Conservation (phyloP, 1,139 yeast genomes). For the Pneumocystis wakefieldiae region DNA sequence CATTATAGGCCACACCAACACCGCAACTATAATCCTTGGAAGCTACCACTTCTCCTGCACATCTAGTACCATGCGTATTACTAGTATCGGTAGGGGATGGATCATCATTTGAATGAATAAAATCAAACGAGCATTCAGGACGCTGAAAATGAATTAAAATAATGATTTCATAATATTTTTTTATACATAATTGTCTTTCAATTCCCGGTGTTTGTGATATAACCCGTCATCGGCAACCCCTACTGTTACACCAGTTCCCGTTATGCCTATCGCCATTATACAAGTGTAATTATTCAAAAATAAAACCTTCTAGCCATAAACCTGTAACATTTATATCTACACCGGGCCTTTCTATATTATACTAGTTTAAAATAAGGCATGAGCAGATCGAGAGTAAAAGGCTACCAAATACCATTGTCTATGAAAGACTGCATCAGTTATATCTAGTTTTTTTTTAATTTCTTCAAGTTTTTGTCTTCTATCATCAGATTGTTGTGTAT, state of each 20-base stretch:
- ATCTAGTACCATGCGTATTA: constrained; percentile 92
- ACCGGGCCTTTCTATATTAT: constrained; percentile 58
- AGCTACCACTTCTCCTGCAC: constrained; percentile 96
- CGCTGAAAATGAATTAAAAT: constrained; percentile 25
- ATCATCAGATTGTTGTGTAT: no score
- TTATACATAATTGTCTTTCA: constrained; percentile 39
- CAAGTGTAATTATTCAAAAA: neutral
- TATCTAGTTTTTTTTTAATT: constrained; percentile 37
- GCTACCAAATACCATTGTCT: constrained; percentile 70
- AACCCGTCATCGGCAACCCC: constrained; percentile 93
- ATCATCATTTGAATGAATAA: constrained; percentile 43
- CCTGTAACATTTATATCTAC: constrained; percentile 78
- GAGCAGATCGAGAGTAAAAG: neutral
- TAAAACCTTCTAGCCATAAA: constrained; percentile 49
- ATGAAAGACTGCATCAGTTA: constrained; percentile 64
- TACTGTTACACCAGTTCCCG: constrained; percentile 69
- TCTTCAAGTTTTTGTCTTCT: constrained; percentile 12
- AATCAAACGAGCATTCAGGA: constrained; percentile 78
- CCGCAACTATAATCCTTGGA: constrained; percentile 77
- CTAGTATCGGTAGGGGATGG: constrained; percentile 74
- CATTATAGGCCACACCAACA: constrained; percentile 78
- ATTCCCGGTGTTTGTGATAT: constrained; percentile 63
- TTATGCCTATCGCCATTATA: constrained; percentile 32
- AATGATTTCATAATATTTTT: neutral
- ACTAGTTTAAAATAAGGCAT: constrained; percentile 7